phyloP scores from a whole-genome alignment of 2,329 filamentous ascomycete genomes.

The Decorospora gaudefroyi region DNA sequence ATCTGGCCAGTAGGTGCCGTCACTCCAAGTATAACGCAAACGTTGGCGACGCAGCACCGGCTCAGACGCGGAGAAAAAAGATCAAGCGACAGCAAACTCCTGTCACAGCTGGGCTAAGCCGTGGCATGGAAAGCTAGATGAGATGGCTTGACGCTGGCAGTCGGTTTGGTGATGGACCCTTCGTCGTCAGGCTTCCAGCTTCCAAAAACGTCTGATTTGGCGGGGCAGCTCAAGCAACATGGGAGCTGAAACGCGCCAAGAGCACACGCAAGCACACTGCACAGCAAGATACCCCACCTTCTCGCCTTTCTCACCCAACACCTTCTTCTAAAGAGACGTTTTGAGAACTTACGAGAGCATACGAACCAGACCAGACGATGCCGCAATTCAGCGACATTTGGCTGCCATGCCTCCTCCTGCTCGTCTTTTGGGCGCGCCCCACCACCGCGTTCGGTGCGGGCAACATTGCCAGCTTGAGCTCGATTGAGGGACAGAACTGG shows the following conservation, averaged over 20 bases:
- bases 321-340: not conserved
- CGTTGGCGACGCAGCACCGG: no score
- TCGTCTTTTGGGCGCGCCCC: conserved; percentile 71
- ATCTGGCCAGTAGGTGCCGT: no score
- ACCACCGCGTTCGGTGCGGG: conserved; percentile 82
- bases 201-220: no score
- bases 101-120: no score
- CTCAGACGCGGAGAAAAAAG: no score
- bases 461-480: conserved; percentile 81
- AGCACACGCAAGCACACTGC: conserved; percentile 2
- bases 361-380: conserved; percentile 24
- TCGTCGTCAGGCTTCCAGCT: conserved; percentile 6
- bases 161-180: conserved; percentile 5
- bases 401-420: conserved; percentile 49
- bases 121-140: no score
- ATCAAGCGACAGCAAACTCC: no score
- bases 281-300: not conserved
- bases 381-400: conserved; percentile 43
- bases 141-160: no score
- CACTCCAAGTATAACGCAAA: no score
- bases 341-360: conserved; percentile 4
- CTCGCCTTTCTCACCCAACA: not conserved
- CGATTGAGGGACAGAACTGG: conserved; percentile 81
- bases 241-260: conserved; percentile 10
- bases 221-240: conserved; percentile 7